phyloP scores from a whole-genome alignment of 2,329 filamentous ascomycete genomes.

The Trichoderma oligosporum region DNA sequence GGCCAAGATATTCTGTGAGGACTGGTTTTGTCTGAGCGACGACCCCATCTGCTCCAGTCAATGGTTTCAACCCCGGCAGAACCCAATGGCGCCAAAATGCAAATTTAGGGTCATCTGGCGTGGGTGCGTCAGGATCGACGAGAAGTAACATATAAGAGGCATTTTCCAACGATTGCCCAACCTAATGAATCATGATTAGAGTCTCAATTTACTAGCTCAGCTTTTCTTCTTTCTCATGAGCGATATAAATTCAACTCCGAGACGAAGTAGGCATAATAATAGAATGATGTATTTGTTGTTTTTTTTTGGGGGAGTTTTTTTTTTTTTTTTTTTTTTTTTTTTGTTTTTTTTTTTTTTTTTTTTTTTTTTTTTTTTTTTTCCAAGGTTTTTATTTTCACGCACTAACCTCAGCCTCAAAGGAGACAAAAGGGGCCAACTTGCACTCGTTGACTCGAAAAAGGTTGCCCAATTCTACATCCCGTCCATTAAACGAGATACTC shows the following conservation, averaged over 20 bases:
- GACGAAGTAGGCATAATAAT: background rate
- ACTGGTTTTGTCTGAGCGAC: slow-evolving; percentile 32
- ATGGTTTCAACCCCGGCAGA: slow-evolving; percentile 38
- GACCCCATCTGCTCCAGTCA: slow-evolving; percentile 23
- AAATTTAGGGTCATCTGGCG: slow-evolving; percentile 52
- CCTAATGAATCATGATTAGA: slow-evolving; percentile 20
- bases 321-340: too few relatives aligned
- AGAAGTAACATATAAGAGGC: slow-evolving; percentile 46
- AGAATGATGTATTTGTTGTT: too few relatives aligned
- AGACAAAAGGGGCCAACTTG: slow-evolving; percentile 36
- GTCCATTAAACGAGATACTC: slow-evolving; percentile 35
- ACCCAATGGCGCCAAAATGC: slow-evolving; percentile 56
- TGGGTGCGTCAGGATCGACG: slow-evolving; percentile 53
- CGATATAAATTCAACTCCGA: background rate
- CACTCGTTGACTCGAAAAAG: slow-evolving; percentile 40
- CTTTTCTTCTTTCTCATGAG: background rate
- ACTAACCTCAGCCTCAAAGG: slow-evolving; percentile 34
- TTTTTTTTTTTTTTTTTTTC: too few relatives aligned
- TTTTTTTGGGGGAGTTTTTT: too few relatives aligned
- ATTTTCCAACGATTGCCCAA: slow-evolving; percentile 25
- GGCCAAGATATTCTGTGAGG: slow-evolving; percentile 43
- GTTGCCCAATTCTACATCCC: slow-evolving; percentile 35
- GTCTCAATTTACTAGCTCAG: background rate
- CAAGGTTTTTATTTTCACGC: too few relatives aligned
- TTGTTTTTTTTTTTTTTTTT: too few relatives aligned